Conservation (phyloP, 768 basidiomycete species). For the Gautieria morchelliformis region DNA sequence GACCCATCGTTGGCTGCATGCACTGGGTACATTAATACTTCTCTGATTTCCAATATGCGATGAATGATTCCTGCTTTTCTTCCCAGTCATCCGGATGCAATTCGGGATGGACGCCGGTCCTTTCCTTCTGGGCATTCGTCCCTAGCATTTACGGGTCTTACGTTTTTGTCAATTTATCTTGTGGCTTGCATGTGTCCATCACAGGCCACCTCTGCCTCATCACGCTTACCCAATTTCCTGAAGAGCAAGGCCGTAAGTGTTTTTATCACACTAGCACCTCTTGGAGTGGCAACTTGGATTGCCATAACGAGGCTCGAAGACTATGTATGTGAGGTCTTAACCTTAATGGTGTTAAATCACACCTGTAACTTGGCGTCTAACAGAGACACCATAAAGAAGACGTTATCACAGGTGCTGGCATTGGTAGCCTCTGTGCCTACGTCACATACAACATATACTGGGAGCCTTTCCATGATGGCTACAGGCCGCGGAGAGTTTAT, state of each 20-base stretch:
- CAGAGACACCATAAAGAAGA: conserved; percentile 66
- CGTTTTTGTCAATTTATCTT: conserved; percentile 50
- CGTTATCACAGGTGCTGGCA: conserved; percentile 50
- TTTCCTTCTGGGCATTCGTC: conserved; percentile 68
- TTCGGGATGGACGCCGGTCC: conserved; percentile 36
- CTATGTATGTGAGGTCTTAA: conserved; percentile 35
- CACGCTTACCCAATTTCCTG: conserved; percentile 26
- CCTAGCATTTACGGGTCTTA: conserved; percentile 56
- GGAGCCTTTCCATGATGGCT: conserved; percentile 41
- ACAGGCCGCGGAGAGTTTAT: neutral
- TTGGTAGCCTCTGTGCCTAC: conserved; percentile 42
- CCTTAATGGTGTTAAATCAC: neutral
- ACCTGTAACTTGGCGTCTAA: neutral
- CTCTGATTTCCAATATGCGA: conserved; percentile 3
- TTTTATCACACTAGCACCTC: conserved; percentile 39
- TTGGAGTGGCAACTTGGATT: conserved; percentile 51
- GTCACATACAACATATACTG: conserved; percentile 53
- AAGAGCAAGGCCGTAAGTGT: conserved; percentile 41
- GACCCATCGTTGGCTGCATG: conserved; percentile 36
- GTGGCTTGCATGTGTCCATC: conserved; percentile 57
- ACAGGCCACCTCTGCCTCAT: conserved; percentile 32
- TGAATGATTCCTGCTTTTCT: neutral
- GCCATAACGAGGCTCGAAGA: conserved; percentile 56
- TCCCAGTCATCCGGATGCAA: conserved; percentile 22
- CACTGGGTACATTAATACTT: conserved; percentile 37